phyloP scores from a whole-genome alignment of 1,284 basidiomycete species.

The Ustanciosporium gigantosporum region DNA sequence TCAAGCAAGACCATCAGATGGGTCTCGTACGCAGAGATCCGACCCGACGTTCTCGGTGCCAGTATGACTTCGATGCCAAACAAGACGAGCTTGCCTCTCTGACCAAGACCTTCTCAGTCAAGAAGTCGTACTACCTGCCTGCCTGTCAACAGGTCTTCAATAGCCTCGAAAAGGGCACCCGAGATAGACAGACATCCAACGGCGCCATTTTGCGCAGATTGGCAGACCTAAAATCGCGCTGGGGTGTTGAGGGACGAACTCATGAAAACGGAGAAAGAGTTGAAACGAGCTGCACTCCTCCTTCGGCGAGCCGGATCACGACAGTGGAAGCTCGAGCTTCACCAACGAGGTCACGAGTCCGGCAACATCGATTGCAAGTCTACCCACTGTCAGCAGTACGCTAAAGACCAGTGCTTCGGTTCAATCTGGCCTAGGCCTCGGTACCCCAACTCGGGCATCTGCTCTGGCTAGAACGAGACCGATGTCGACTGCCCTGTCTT shows the following conservation, averaged over 20 bases:
- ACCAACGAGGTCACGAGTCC: slow-evolving; percentile 26
- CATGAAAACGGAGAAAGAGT: slow-evolving; percentile 75
- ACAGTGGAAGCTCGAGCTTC: no score
- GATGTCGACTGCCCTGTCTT: no score
- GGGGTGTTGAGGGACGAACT: slow-evolving; percentile 78
- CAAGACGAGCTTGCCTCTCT: slow-evolving; percentile 33
- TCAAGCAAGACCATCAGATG: slow-evolving; percentile 19
- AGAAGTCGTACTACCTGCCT: slow-evolving; percentile 79
- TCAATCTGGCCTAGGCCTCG: no score
- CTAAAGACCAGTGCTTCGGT: no score
- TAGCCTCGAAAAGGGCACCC: slow-evolving; percentile 87
- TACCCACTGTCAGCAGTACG: no score
- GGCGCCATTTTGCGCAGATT: slow-evolving; percentile 86
- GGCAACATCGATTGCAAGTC: slow-evolving; percentile 16
- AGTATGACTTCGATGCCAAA: slow-evolving; percentile 26
- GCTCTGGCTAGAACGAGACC: slow-evolving; percentile 5
- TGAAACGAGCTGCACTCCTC: slow-evolving; percentile 72
- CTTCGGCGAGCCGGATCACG: slow-evolving; percentile 61
- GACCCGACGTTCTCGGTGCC: no score
- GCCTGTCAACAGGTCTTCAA: slow-evolving; percentile 88
- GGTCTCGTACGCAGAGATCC: slow-evolving; percentile 22
- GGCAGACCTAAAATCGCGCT: slow-evolving; percentile 80
- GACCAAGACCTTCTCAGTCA: slow-evolving; percentile 42
- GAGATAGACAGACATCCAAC: slow-evolving; percentile 87
- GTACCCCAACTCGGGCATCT: slow-evolving; percentile 24